Conservation (phyloP, 352 stramenopile genomes). For the Phytophthora boehmeriae region DNA sequence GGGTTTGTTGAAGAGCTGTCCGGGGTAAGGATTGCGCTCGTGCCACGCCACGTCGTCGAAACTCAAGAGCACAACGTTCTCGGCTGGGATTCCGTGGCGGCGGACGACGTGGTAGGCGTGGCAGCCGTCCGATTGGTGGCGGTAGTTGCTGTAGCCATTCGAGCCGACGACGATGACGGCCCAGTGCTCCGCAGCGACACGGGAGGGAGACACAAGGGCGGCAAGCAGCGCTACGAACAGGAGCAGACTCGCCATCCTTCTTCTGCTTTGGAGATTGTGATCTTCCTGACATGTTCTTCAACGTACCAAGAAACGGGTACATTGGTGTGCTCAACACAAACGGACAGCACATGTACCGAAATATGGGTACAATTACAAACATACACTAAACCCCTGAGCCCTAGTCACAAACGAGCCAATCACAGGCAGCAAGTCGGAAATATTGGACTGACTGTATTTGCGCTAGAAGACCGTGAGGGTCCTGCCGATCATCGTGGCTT, state of each 20-base stretch:
- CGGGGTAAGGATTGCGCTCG: constrained; percentile 86
- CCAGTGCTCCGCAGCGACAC: constrained; percentile 73
- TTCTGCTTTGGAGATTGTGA: no score
- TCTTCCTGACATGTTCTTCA: constrained; percentile 17
- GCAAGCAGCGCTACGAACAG: constrained; percentile 11
- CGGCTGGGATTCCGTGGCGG: constrained; percentile 81
- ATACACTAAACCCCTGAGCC: no score
- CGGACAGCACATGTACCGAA: no score
- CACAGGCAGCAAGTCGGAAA: neutral
- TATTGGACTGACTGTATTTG: neutral
- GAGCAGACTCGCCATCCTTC: neutral
- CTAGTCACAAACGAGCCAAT: no score
- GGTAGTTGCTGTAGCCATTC: constrained; percentile 91
- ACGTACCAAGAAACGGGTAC: neutral
- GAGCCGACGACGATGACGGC: constrained; percentile 91
- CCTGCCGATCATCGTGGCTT: no score
- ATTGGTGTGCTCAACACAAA: neutral
- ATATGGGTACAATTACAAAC: no score
- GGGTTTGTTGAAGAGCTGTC: constrained; percentile 90
- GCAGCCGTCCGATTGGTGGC: constrained; percentile 90
- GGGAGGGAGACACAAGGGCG: constrained; percentile 16
- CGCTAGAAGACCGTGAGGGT: no score
- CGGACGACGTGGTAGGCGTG: constrained; percentile 92
- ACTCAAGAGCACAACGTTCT: constrained; percentile 94
- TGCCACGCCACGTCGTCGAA: constrained; percentile 90